Conservation (phyloP, 2,329 filamentous ascomycete genomes). For the Neocatenulostroma microsporum region DNA sequence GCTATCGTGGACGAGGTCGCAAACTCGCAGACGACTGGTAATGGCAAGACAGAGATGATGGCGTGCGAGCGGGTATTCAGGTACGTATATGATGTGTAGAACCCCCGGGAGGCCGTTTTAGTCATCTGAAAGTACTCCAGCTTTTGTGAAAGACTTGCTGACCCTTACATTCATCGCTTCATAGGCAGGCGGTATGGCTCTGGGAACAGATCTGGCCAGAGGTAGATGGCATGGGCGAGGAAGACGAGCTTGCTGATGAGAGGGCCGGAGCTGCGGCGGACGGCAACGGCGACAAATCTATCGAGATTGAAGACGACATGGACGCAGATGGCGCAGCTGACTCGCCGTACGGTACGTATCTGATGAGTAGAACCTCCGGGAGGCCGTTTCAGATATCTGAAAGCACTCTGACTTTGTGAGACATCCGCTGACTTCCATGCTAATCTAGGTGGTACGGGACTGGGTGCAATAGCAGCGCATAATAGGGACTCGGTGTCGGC, state of each 20-base stretch:
- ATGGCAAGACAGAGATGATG: constrained; percentile 41
- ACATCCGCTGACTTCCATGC: no score
- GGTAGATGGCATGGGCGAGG: constrained; percentile 43
- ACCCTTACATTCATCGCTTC: no score
- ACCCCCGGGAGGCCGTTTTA: no score
- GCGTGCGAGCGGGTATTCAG: constrained; percentile 42
- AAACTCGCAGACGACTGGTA: constrained; percentile 39
- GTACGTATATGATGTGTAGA: no score
- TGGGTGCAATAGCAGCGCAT: constrained; percentile 16
- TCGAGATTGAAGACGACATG: constrained; percentile 17
- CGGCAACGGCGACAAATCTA: constrained; percentile 7
- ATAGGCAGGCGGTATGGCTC: constrained; percentile 41
- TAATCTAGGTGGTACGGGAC: constrained; percentile 17
- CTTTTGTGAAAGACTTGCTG: no score
- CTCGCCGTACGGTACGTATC: constrained; percentile 19
- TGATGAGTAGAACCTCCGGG: no score
- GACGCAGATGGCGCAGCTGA: constrained; percentile 15
- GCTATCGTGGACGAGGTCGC: constrained; percentile 44
- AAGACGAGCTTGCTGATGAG: constrained; percentile 28
- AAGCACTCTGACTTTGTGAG: no score
- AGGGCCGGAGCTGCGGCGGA: constrained; percentile 4
- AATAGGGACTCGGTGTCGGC: constrained; percentile 4
- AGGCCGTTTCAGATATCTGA: no score
- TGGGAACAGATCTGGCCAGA: constrained; percentile 44
- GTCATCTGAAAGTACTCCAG: no score